These are phyloP conservation scores for Colletotrichum sp. DNA, from an alignment of 2,329 filamentous ascomycete species.

Conservation along the genomic window DNA sequence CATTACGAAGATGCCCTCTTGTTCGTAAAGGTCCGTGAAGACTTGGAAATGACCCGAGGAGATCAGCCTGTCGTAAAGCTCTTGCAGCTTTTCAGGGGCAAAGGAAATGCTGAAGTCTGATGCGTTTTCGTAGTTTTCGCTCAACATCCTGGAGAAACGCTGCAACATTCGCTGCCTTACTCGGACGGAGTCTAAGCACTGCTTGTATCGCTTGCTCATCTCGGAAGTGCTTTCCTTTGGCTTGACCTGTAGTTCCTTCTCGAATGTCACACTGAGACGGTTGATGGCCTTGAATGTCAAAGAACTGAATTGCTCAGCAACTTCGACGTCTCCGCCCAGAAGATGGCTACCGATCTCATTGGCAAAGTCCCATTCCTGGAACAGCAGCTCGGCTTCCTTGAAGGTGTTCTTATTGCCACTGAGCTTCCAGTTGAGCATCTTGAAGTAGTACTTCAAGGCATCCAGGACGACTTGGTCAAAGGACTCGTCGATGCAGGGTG, in stretches of 20 bases:
- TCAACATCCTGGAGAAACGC: slow-evolving; percentile 88
- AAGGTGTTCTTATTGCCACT: slow-evolving; percentile 98
- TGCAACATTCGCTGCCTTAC: slow-evolving; percentile 96
- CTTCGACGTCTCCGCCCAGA: slow-evolving; percentile 93
- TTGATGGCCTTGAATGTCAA: slow-evolving; percentile 92
- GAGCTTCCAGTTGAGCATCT: slow-evolving; percentile 97
- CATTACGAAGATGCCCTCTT: slow-evolving; percentile 80
- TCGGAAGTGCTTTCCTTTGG: slow-evolving; percentile 83
- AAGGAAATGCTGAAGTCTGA: slow-evolving; percentile 92
- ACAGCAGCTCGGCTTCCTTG: slow-evolving; percentile 96
- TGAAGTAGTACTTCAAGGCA: slow-evolving; percentile 97
- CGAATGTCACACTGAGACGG: slow-evolving; percentile 87
- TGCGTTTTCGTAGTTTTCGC: slow-evolving; percentile 93
- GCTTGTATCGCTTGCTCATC: slow-evolving; percentile 97
- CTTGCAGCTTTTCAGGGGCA: slow-evolving; percentile 67
- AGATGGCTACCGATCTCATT: slow-evolving; percentile 91
- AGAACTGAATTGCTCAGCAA: slow-evolving; percentile 95
- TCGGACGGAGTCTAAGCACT: slow-evolving; percentile 92
- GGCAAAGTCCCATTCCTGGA: slow-evolving; percentile 97
- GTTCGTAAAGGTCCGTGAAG: slow-evolving; percentile 70
- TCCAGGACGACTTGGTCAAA: slow-evolving; percentile 93
- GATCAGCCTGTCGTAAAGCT: slow-evolving; percentile 81
- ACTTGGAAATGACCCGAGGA: slow-evolving; percentile 88
- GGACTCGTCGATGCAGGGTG: slow-evolving; percentile 94
- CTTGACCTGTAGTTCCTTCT: slow-evolving; percentile 84